Evolutionary conservation across 2,329 filamentous ascomycete genomes (phyloP), one percentile per base, ranked within the genome.

Genomic region (Nakataea oryzae): DNA sequence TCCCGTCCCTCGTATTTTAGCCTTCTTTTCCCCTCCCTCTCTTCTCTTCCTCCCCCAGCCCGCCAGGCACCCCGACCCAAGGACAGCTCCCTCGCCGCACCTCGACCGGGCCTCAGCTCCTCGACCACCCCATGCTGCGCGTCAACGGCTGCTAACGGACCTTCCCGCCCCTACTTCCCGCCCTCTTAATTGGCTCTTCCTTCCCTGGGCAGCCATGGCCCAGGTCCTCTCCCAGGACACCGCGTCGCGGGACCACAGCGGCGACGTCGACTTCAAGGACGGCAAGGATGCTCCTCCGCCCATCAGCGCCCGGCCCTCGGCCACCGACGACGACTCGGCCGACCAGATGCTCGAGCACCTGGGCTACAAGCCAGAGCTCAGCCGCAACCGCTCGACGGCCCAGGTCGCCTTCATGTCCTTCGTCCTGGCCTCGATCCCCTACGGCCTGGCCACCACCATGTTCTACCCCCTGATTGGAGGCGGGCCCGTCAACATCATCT

Each of bases 371-470:
- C 78, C 81, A 5, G 82, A 85, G 67, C 73, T 87, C 24, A 74
- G 71, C 26, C 79, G 83, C 27, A 87, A 86, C 65, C 78, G 85
- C 34, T 86, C 83, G 0, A 78, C 86, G 67, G 76, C 81, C 65
- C 86, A 83, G 0, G 73, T 87, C 1, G 74, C 86, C 14, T 87
- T 86, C 69, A 83, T 86, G 70, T 81, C 80, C 0, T 58, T 66
- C 30, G 59, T 62, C n/a, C 81, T 91, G 61, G 87, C 88, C 58
- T 87, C 87, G 3, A 88, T 90, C 64, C 88, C 88, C 12, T 91
- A 90, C 73, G 88, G 88, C 68, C 79, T 91, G 54, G 82, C 86
- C 57, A 91, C 88, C 1, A 90, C 86, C 9, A 73, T 90, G 66
- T 81, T 80, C 72, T 90, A 89, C 70, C 87, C 88, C 3, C 73